Percentiles rank a stretch among this genome's conserved stretches.
phyloP scores from a whole-genome alignment of 2,329 filamentous ascomycete species.

The Chaetothyriales sp. region DNA sequence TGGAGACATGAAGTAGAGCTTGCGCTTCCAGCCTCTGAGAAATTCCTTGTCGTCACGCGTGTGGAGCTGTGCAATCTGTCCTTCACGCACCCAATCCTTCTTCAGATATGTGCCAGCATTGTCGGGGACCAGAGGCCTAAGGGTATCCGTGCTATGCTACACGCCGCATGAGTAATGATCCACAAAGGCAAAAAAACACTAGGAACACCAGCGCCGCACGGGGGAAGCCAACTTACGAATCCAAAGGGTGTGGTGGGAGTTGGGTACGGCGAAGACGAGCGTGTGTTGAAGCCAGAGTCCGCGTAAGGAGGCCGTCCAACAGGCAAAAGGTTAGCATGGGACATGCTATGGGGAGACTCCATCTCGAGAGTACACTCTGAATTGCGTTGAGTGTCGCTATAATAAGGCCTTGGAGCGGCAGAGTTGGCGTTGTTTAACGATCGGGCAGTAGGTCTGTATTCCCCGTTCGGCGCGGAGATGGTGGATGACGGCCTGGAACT shows the following conservation, averaged over 20 bases:
- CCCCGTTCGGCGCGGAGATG: not conserved
- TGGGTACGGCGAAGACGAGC: slow-evolving; percentile 20
- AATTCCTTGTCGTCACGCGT: slow-evolving; percentile 26
- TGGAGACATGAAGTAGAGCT: slow-evolving; percentile 23
- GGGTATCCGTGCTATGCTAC: slow-evolving; percentile 24
- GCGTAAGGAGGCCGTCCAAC: slow-evolving; percentile 3
- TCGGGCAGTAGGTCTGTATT: not conserved
- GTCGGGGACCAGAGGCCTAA: slow-evolving; percentile 23
- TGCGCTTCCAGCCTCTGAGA: slow-evolving; percentile 27
- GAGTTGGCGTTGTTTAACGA: not conserved
- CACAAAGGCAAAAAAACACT: not conserved
- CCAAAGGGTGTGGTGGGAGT: slow-evolving; percentile 23
- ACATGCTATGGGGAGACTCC: not conserved
- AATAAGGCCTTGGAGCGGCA: not conserved
- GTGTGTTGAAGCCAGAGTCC: slow-evolving; percentile 10
- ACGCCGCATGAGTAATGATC: slow-evolving; percentile 14
- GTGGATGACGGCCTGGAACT: not conserved
- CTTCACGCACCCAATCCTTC: slow-evolving; percentile 27
- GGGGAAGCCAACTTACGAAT: slow-evolving; percentile 18
- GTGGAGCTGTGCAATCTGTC: slow-evolving; percentile 25
- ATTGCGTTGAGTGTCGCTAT: not conserved
- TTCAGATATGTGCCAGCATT: slow-evolving; percentile 19
- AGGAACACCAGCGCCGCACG: not conserved
- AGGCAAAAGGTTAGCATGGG: not conserved
- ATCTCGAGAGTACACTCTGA: not conserved